phyloP scores from a whole-genome alignment of 1,139 yeast genomes.

The Taphrina confusa region DNA sequence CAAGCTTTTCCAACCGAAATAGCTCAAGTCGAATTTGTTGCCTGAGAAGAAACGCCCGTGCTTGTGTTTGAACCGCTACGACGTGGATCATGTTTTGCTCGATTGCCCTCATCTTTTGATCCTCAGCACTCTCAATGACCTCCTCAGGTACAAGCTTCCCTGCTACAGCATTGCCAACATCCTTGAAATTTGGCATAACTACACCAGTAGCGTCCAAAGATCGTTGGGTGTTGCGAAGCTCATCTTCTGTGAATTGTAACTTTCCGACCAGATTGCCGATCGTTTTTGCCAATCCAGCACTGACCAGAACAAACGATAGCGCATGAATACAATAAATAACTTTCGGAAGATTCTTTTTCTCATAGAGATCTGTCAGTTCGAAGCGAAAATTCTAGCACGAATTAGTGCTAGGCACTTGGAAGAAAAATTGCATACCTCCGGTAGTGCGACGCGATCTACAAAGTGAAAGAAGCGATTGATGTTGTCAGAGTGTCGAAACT shows the following conservation, averaged over 20 bases:
- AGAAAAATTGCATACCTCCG: slow-evolving; percentile 50
- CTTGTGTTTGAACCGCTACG: slow-evolving; percentile 48
- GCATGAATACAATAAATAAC: slow-evolving; percentile 95
- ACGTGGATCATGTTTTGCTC: slow-evolving; percentile 43
- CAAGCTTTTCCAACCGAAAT: neutral
- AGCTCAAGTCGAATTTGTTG: slow-evolving; percentile 9
- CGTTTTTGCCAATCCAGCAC: slow-evolving; percentile 59
- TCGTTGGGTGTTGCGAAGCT: slow-evolving; percentile 66
- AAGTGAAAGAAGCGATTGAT: slow-evolving; percentile 80
- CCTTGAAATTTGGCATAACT: slow-evolving; percentile 50
- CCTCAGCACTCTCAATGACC: slow-evolving; percentile 44
- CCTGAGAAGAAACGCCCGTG: slow-evolving; percentile 38
- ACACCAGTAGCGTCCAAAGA: slow-evolving; percentile 56
- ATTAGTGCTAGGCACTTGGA: neutral
- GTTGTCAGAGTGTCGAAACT: slow-evolving; percentile 89
- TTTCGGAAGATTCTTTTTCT: slow-evolving; percentile 87
- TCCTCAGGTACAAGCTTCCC: slow-evolving; percentile 38
- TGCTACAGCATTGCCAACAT: slow-evolving; percentile 48
- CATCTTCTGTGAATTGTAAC: slow-evolving; percentile 64
- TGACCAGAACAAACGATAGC: slow-evolving; percentile 67
- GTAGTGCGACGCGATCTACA: slow-evolving; percentile 69
- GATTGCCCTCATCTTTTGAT: slow-evolving; percentile 44
- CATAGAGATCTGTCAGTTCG: slow-evolving; percentile 68
- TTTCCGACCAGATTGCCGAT: slow-evolving; percentile 67
- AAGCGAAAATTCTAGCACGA: slow-evolving; percentile 28